Conservation (phyloP, 176 grass and related monocot species). For the Rhynchospora breviuscula region DNA sequence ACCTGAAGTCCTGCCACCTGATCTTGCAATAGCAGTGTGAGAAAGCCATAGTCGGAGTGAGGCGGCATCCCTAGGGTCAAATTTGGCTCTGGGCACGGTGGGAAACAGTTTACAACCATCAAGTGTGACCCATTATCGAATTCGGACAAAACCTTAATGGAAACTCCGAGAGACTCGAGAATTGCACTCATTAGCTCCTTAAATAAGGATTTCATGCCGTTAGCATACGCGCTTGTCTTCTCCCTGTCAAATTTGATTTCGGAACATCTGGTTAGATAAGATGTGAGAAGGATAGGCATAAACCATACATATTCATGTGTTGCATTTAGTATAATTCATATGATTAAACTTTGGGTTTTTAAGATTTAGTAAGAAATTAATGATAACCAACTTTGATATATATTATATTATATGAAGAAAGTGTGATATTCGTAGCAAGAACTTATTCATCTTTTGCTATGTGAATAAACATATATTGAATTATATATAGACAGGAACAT, state of each 20-base stretch:
- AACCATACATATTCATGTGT: not conserved
- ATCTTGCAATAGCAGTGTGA: constrained; percentile 79
- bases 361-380: not conserved
- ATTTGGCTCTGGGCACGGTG: constrained; percentile 71
- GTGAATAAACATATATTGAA: not conserved
- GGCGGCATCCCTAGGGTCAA: constrained; percentile 91
- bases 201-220: constrained; percentile 43
- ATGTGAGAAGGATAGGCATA: not conserved
- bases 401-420: not conserved
- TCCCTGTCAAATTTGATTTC: constrained; percentile 12
- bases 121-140: constrained; percentile 54
- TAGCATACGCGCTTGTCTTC: constrained; percentile 29
- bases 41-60: constrained; percentile 89
- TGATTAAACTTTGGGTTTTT: not conserved
- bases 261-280: not conserved
- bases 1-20: constrained; percentile 67
- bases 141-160: constrained; percentile 29
- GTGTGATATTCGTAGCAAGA: not conserved
- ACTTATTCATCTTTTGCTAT: not conserved
- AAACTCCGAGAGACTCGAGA: constrained; percentile 45
- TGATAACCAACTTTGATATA: not conserved
- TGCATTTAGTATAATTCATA: not conserved
- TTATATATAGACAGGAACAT: not conserved
- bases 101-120: constrained; percentile 72
- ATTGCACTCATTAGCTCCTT: constrained; percentile 47